Conservation (phyloP, 805 yeast species). For the Myxozyma neglecta region DNA sequence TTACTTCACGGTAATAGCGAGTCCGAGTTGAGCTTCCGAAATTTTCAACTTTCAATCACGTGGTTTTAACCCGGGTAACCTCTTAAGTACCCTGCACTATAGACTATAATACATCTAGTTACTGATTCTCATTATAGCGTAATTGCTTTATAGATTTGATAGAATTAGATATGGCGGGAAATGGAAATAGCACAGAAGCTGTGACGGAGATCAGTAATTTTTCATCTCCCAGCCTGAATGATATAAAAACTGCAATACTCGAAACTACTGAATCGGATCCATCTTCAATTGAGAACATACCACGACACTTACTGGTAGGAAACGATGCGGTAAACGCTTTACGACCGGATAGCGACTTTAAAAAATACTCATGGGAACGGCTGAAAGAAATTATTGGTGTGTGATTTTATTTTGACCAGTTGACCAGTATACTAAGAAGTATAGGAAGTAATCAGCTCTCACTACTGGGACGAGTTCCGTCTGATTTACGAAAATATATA, state of each 20-base stretch:
- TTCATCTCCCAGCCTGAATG: neutral
- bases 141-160: too few species aligned
- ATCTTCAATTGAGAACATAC: neutral
- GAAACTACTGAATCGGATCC: neutral
- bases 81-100: too few species aligned
- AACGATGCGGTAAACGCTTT: conserved; percentile 11
- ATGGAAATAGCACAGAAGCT: neutral
- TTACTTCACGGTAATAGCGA: too few species aligned
- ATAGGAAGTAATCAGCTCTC: conserved; percentile 30
- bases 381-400: conserved; percentile 34
- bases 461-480: conserved; percentile 35
- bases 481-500: conserved; percentile 33
- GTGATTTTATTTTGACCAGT: neutral
- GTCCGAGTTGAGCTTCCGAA: too few species aligned
- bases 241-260: neutral
- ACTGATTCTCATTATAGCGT: too few species aligned
- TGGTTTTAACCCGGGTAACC: too few species aligned
- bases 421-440: conserved; percentile 18
- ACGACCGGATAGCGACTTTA: conserved; percentile 31
- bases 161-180: too few species aligned
- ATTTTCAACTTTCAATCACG: too few species aligned
- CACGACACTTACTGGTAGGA: conserved; percentile 16
- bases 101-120: too few species aligned
- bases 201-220: neutral
- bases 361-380: conserved; percentile 34